Evolutionary conservation across 768 basidiomycete genomes (phyloP), one percentile per base, ranked within the genome.

Genomic region (Mycena haematopus): DNA sequence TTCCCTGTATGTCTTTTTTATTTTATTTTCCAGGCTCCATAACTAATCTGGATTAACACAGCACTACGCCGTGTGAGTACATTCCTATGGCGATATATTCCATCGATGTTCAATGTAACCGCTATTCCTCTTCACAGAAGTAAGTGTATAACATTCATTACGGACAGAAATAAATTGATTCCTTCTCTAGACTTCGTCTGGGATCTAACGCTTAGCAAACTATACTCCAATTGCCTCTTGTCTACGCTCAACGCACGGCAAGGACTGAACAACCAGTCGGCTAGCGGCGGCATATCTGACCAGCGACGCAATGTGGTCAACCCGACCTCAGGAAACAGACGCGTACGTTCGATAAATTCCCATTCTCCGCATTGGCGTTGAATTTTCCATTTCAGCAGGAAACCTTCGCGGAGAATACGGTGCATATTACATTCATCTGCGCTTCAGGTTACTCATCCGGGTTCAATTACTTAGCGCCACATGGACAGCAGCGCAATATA

Each of bases 231-330:
- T 56, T 82, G 80, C 55, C 72, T 83, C 6, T 67, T 84, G 38
- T 83, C 82, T 6, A 81, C 82, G 4, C 74, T 84, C 25, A 83
- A 84, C 53, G 79, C 82, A 27, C 77, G 82, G 9, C 72, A 76
- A 10, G 45, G 70, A 6, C 52, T 80, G 19, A 77, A 77, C 35
- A 70, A 70, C 7, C 62, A 70, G 44, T 68, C 71, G 2, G 46
- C 42, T n/a, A 47, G 31, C 8, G 70, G 62, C 52, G 70, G 62
- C 42, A 67, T 70, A 13, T 72, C 74, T 11, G 68, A 70, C 38
- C 62, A 66, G 29, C 68, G 70, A 6, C 64, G 72, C 3, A 67
- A 70, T 24, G 35, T 65, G 7, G 52, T 6, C 15, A 13, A 22
- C 36, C 46, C 27, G 38, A 60, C 61, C 3, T 57, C 53, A 35